Evolutionary conservation across 75 land plant genomes (phyloP), one percentile per base, ranked within the genome.

Genomic region (Selaginella tamariscina): DNA sequence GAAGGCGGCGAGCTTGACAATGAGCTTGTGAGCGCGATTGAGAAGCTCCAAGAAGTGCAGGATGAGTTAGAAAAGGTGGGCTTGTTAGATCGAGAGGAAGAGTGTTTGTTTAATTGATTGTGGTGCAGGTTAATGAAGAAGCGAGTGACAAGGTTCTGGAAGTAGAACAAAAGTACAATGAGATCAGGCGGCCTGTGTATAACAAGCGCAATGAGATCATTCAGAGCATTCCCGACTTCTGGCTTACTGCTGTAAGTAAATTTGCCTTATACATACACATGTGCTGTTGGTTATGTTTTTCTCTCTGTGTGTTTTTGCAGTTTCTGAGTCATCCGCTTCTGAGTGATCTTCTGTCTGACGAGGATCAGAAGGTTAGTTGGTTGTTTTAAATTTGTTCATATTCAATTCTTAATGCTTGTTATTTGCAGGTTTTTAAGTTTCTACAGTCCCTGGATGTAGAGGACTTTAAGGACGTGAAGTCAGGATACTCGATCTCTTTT

Each of bases 71-170:
- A 90, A 32, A 86, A 83, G 82, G 96, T 88, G 49, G 49, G 49
- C 5, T 39, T 39, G 5, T 39, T n/a, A n/a, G n/a, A n/a, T n/a
- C n/a, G n/a, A n/a, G n/a, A n/a, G n/a, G n/a, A n/a, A n/a, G 49
- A 39, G 49, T 15, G 49, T 39, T 5, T 5, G 15, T 39, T 39
- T 5, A 15, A 39, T 39, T 39, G 49, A 39, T n/a, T n/a, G n/a
- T n/a, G 89, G 20, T 49, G n/a, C 70, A 91, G 97, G 77, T 91
- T 27, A 91, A 91, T 73, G 97, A 88, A 68, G 93, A 91, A 64
- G 97, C 94, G 44, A 91, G 95, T 73, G 97, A 91, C 57, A 84
- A 84, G 56, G 97, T 91, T 23, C 81, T 91, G 70, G 94, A 84
- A 59, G 82, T 91, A 31, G 97, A 88, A 60, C 94, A 88, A 71